Conservation (phyloP, 2,329 filamentous ascomycete genomes). For the Aureobasidium melanogenum region DNA sequence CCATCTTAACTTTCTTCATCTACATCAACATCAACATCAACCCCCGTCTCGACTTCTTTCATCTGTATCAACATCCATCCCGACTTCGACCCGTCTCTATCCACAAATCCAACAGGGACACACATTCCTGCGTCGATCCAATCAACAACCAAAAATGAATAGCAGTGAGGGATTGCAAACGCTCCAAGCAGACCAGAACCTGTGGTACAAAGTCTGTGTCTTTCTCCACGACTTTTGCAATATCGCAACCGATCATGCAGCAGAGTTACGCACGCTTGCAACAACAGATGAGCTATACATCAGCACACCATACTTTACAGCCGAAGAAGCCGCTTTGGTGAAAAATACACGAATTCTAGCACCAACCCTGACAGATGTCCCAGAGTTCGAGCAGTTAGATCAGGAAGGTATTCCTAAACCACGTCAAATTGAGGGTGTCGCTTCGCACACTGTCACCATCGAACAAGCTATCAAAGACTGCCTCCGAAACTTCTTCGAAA, state of each 20-base stretch:
- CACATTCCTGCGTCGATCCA: no score
- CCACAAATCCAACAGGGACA: no score
- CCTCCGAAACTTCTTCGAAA: constrained; percentile 14
- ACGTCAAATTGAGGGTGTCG: no score
- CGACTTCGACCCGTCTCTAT: no score
- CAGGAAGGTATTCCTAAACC: no score
- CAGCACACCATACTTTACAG: background rate
- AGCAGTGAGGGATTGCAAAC: no score
- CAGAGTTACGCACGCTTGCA: background rate
- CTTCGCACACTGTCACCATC: background rate
- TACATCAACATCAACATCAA: no score
- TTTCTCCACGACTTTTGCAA: background rate
- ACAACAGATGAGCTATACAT: constrained; percentile 3
- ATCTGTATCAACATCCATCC: no score
- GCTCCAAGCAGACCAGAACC: background rate
- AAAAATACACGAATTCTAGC: background rate
- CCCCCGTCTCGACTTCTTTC: no score
- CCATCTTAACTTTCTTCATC: no score
- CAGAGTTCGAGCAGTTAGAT: background rate
- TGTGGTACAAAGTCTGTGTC: background rate
- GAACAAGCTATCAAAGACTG: constrained; percentile 11
- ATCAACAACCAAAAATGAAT: no score
- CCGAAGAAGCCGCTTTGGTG: background rate
- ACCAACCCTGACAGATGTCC: background rate
- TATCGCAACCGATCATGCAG: background rate